These are phyloP conservation scores for Flueggea neowawraea DNA, from an alignment of 441 rosid species.

Conservation along the genomic window DNA sequence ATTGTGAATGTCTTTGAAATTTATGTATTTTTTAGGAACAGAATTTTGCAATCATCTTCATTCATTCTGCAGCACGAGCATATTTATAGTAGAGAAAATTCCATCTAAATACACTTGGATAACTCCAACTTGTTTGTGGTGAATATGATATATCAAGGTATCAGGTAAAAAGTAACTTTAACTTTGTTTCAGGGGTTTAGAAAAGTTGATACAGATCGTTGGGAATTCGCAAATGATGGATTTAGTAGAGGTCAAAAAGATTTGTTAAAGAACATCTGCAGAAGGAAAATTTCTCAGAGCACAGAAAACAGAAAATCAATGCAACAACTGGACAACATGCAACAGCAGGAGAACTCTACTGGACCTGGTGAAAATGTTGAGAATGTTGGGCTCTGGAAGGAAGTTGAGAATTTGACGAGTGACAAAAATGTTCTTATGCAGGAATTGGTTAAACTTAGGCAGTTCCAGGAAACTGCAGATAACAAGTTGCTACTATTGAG, in stretches of 20 bases:
- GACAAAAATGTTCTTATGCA: conserved; percentile 59
- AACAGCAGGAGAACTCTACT: conserved; percentile 17
- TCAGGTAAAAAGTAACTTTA: too few relatives aligned
- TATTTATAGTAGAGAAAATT: too few relatives aligned
- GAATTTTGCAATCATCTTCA: too few relatives aligned
- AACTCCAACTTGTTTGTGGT: too few relatives aligned
- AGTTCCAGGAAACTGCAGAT: conserved; percentile 65
- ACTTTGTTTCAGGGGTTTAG: conserved; percentile 62
- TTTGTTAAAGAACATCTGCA: conserved; percentile 50
- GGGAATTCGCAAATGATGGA: conserved; percentile 90
- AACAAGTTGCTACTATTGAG: conserved; percentile 54
- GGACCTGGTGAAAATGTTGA: conserved; percentile 28
- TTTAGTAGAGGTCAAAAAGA: conserved; percentile 71
- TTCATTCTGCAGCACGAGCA: too few relatives aligned
- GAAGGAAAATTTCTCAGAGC: conserved; percentile 67
- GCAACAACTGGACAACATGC: conserved; percentile 9
- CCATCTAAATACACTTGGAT: too few relatives aligned
- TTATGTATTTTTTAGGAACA: too few relatives aligned
- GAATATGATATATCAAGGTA: too few relatives aligned
- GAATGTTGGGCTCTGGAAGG: conserved; percentile 48
- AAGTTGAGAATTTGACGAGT: conserved; percentile 74
- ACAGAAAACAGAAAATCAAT: conserved; percentile 36
- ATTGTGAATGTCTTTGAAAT: too few relatives aligned
- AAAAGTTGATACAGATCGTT: conserved; percentile 77
- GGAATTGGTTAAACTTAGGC: conserved; percentile 72